A percentile compares a stretch with the other conserved stretches of the same genome.
Evolutionary conservation across 176 grass and related monocot species (phyloP).

Genomic region (Triticum turgidum): DNA sequence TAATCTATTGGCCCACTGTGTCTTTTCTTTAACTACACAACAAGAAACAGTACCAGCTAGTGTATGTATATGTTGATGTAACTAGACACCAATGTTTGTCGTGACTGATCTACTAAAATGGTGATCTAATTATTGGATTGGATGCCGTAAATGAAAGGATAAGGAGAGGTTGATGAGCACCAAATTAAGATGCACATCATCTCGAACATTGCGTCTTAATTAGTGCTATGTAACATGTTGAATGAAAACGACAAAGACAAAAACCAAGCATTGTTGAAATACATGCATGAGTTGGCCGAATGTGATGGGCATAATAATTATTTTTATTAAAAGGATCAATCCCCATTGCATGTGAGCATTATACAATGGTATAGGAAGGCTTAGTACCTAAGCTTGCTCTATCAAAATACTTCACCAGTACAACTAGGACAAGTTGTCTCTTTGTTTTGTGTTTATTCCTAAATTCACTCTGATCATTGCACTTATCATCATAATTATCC

Average conservation of each 20-base stretch:
- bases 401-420: background rate
- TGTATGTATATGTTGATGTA: conserved; percentile 2
- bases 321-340: background rate
- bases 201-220: conserved; percentile 7
- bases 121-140: conserved; percentile 37
- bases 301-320: background rate
- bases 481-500: conserved; percentile 1
- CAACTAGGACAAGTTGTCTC: background rate
- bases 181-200: background rate
- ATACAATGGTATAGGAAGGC: background rate
- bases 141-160: conserved; percentile 21
- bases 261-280: conserved; percentile 44
- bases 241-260: conserved; percentile 34
- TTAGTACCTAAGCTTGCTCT: background rate
- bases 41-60: conserved; percentile 21
- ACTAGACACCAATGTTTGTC: conserved; percentile 38
- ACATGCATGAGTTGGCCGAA: conserved; percentile 32
- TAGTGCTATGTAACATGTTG: background rate
- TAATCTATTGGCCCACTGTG: conserved; percentile 30
- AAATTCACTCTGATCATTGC: background rate
- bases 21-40: conserved; percentile 16
- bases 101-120: conserved; percentile 14
- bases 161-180: background rate
- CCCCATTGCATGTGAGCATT: background rate
- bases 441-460: background rate